A percentile compares a stretch with the other conserved stretches of the same genome.
These are phyloP conservation scores for Brasilioporus rufonigricans DNA, from an alignment of 768 basidiomycete genomes.

Conservation along the genomic window DNA sequence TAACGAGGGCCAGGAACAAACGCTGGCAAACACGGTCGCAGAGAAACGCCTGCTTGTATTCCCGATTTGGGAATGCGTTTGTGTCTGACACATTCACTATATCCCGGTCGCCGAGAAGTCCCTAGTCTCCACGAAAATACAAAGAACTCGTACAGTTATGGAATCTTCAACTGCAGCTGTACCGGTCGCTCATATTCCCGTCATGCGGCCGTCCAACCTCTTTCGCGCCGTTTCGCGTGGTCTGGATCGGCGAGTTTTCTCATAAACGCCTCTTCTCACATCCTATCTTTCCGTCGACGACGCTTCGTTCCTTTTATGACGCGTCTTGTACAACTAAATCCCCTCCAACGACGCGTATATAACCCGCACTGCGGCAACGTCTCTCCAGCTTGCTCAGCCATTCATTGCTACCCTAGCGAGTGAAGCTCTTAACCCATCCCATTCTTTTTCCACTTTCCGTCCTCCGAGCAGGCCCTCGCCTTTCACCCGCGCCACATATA, in stretches of 20 bases:
- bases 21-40: conserved; percentile 1
- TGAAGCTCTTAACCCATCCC: no score
- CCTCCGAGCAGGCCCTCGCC: conserved; percentile 14
- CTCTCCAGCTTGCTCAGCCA: not conserved
- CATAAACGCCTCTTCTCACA: not conserved
- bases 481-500: no score
- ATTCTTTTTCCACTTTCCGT: no score
- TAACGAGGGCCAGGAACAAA: conserved; percentile 10
- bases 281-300: no score
- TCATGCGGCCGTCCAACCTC: not conserved
- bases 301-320: conserved; percentile 21
- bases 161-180: not conserved
- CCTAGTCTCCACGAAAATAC: conserved; percentile 8
- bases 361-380: not conserved
- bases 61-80: conserved; percentile 30
- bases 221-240: not conserved
- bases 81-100: conserved; percentile 10
- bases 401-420: not conserved
- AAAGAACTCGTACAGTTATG: conserved; percentile 5
- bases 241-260: not conserved
- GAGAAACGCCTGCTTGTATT: conserved; percentile 26
- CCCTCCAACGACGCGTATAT: conserved; percentile 7
- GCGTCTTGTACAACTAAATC: conserved; percentile 11
- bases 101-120: not conserved
- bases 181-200: no score